Evolutionary conservation across 2,329 filamentous ascomycete species (phyloP).

Genomic region (Biscogniauxia mediterranea): DNA sequence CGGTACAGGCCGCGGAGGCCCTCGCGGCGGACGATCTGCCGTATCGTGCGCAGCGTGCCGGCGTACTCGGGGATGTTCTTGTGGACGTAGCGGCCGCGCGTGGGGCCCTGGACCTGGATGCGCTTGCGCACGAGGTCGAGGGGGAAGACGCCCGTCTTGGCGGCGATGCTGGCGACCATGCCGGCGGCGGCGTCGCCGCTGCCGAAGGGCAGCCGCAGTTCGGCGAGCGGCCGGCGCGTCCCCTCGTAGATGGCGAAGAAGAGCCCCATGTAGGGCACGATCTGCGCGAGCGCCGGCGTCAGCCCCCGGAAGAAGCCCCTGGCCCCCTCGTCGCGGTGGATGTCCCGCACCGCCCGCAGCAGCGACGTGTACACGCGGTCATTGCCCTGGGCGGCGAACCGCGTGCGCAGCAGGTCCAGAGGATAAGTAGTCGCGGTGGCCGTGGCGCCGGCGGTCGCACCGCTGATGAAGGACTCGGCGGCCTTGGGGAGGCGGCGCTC

Average conservation of each 20-base stretch:
- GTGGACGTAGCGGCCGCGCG: conserved; percentile 73
- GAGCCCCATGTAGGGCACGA: conserved; percentile 94
- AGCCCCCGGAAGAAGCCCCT: conserved; percentile 87
- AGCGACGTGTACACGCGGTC: conserved; percentile 76
- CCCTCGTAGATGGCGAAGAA: conserved; percentile 91
- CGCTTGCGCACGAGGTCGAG: conserved; percentile 90
- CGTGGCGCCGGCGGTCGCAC: conserved; percentile 76
- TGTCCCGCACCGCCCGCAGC: conserved; percentile 66
- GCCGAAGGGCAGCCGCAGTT: conserved; percentile 63
- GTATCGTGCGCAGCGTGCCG: conserved; percentile 65
- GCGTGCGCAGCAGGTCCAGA: conserved; percentile 85
- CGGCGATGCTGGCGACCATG: conserved; percentile 71
- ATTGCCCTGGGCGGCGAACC: conserved; percentile 92
- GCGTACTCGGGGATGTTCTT: conserved; percentile 84
- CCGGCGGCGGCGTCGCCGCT: conserved; percentile 83
- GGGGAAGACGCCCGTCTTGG: conserved; percentile 90
- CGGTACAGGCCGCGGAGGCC: conserved; percentile 81
- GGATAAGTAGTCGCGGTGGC: conserved; percentile 88
- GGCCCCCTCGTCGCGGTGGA: conserved; percentile 70
- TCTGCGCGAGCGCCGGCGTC: conserved; percentile 77
- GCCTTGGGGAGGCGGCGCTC: conserved; percentile 55
- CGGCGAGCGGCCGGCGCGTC: conserved; percentile 59
- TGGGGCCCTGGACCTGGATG: conserved; percentile 93
- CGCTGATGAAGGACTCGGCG: conserved; percentile 79
- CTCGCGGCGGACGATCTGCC: conserved; percentile 67